Base-by-base conservation (phyloP, 257 asterid genomes). In the Sherardia arvensis region DNA sequence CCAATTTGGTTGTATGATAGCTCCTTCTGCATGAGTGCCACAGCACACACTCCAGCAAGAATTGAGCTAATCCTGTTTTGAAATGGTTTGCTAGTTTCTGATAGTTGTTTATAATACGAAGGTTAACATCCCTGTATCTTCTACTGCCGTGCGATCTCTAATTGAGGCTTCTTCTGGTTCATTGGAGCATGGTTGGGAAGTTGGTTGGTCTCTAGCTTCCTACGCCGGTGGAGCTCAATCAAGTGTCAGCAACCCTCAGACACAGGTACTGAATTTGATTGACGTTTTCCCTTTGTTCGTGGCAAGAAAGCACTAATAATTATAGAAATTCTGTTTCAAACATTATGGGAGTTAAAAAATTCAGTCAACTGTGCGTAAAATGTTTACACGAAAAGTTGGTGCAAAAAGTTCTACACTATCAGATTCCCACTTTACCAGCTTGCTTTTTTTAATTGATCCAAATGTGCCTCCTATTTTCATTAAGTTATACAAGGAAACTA, bases 151-250 rank as follows among this genome's bases (percentile, higher is more conserved):
- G 65, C 95, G 87, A 75, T 87, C 97, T 53, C 76, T 92, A 30
- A 66, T 92, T 71, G 93, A 83, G 81, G 87, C 94, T 77, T 86
- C 96, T 69, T 84, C 86, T 73, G 94, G 94, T 69, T 87, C 95
- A 62, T 47, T 72, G 71, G 95, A 85, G 66, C 80, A 84, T 78
- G 86, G 83, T 10, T 92, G 99, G 99, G 97, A 89, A 80, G 91
- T 92, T 81, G 99, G 99, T 79, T 92, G 97, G 97, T 92, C 97
- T 62, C 78, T 92, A 68, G 95, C 95, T 65, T 78, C 96, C 62
- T 80, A 81, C 68, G 76, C 76, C 70, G 83, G 84, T 75, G 89
- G 83, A 64, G 73, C 83, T 72, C 91, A 80, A 69, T 85, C 83
- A 51, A 67, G 58, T 67, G 23, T 64, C 15, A 89, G 83, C 65